Base-by-base conservation (phyloP, 129 eudicot genomes). In the Rutidosis leptorrhynchoides region DNA sequence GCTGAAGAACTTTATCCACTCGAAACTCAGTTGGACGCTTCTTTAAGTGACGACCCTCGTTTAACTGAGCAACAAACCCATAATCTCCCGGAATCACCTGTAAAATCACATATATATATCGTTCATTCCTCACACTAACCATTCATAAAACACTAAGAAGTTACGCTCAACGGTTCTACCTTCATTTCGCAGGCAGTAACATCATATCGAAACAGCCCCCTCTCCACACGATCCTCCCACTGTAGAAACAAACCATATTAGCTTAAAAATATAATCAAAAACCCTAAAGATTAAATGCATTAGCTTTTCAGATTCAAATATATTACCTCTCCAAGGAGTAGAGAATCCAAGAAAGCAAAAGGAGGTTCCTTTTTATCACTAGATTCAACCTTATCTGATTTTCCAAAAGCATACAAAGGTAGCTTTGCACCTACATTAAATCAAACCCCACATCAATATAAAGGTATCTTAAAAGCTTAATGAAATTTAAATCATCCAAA, bases 1-100 rank as follows among this genome's bases (percentile, higher is more conserved):
- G 90, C 79, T 94, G 99, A 77, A 94, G 74, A 65, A 94, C 99
- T 81, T 84, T 94, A 74, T 94, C 99, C 49, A 94, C 97, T n/a
- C 84, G 91, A 77, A 94, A 94, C 73, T 94, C 99, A 27, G 99
- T 94, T 14, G 97, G 99, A 86, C 99, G 88, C 77, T 94, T 94
- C 86, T 89, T 89, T 20, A 94, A 88, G 85, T 94, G 99, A 68
- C 99, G 87, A 24, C 99, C 99, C 84, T 94, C 99, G 16, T 94
- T 94, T 58, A 94, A 84, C 76, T 94, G 99, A 14, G 97, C 99
- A 75, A 94, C 75, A 66, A 94, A 94, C 22, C 99, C 99, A 62
- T 81, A 81, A 28, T 84, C 75, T 29, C 99, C 97, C 0, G 93
- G 87, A 69, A 94, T 94, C 70, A 94, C 94, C 99, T 92, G 79